Percentiles rank a stretch among this genome's conserved stretches.
phyloP scores from a whole-genome alignment of 2,329 filamentous ascomycete genomes.

The Bipolaris gigantea region DNA sequence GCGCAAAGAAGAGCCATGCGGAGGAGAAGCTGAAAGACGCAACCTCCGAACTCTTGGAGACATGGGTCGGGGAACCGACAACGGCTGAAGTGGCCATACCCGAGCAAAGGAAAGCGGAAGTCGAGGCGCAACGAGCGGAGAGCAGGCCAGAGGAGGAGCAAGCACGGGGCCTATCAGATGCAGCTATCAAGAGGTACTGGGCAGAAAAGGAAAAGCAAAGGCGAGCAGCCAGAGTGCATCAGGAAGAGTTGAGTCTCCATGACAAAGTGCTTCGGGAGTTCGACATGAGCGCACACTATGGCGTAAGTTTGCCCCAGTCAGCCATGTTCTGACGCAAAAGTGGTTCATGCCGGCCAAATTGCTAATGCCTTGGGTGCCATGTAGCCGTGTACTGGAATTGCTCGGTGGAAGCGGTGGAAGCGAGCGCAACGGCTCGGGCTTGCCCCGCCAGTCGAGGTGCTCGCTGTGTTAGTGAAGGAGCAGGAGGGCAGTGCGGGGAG shows the following conservation, averaged over 20 bases:
- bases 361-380: conserved; percentile 18
- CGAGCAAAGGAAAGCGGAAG: conserved; percentile 44
- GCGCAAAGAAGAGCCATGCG: conserved; percentile 46
- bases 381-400: conserved; percentile 85
- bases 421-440: conserved; percentile 80
- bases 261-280: conserved; percentile 92
- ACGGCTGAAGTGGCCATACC: conserved; percentile 46
- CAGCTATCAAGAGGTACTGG: conserved; percentile 80
- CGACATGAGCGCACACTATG: conserved; percentile 88
- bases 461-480: conserved; percentile 79
- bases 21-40: conserved; percentile 37
- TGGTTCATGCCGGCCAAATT: not conserved
- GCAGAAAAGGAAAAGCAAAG: conserved; percentile 68
- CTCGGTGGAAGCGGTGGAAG: conserved; percentile 81
- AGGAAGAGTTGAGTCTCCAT: conserved; percentile 67
- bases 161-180: conserved; percentile 67
- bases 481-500: conserved; percentile 54
- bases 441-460: conserved; percentile 85
- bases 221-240: conserved; percentile 73
- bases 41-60: conserved; percentile 26
- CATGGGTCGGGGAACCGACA: conserved; percentile 36
- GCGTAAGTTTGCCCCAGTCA: conserved; percentile 61
- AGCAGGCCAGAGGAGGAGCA: conserved; percentile 51
- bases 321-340: conserved; percentile 26
- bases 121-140: conserved; percentile 25